These are phyloP conservation scores for Cetraspora pellucida DNA, from an alignment of 192 early-diverging fungal genomes.

Conservation along the genomic window DNA sequence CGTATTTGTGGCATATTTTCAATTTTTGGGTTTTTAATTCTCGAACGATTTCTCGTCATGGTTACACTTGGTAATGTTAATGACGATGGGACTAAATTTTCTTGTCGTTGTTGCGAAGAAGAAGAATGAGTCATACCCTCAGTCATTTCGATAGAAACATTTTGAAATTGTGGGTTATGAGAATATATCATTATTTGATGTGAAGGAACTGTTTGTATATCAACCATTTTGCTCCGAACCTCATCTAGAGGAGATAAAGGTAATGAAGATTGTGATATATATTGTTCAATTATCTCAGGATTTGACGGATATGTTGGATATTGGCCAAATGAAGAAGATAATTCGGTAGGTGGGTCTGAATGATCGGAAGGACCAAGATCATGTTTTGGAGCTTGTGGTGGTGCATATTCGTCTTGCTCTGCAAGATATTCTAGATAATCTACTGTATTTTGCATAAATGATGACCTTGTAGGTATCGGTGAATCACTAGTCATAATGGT, in stretches of 20 bases:
- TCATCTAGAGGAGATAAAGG: constrained; percentile 18
- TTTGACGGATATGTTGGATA: not conserved
- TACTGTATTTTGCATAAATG: not conserved
- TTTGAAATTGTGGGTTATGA: not conserved
- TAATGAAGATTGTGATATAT: not conserved
- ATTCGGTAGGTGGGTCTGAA: not conserved
- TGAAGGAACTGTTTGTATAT: not conserved
- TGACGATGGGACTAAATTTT: not conserved
- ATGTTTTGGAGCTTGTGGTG: not conserved
- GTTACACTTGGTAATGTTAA: not conserved
- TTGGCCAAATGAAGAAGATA: not conserved
- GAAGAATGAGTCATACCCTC: not conserved
- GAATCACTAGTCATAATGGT: too few species aligned
- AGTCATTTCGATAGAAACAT: not conserved
- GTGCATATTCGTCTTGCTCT: not conserved
- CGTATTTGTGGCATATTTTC: not conserved
- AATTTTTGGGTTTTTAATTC: not conserved
- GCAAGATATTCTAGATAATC: constrained; percentile 7
- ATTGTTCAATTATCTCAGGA: not conserved
- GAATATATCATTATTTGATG: not conserved
- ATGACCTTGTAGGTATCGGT: too few species aligned
- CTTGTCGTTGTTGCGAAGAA: not conserved
- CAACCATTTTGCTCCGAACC: not conserved
- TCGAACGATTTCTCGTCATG: not conserved
- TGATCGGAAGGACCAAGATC: not conserved